Base-by-base conservation (phyloP, 2,329 filamentous ascomycete genomes). In the Ustilaginoidea virens region DNA sequence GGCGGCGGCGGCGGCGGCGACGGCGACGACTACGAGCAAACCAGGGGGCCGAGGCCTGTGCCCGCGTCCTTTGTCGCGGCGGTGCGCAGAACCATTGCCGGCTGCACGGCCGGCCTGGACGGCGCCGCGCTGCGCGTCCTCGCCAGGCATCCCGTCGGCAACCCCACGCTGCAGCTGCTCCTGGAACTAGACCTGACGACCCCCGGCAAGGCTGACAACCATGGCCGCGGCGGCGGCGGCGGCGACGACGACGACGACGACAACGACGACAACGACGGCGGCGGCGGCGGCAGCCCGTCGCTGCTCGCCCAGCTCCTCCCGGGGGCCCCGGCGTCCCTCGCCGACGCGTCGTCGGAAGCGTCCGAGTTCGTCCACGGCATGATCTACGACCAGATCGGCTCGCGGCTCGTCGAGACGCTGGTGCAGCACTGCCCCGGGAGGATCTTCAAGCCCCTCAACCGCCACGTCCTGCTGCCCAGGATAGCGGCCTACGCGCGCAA, bases 151-250 rank as follows among this genome's bases (percentile, higher is more conserved):
- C 82, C 81, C 4, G 80, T 87, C 1, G 90, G 85, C 27, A 94
- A 93, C 44, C 90, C 90, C 0, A 80, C 85, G 1, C 63, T 98
- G n/a, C 90, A 96, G 49, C 66, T 96, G 1, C 61, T 98, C 17
- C 60, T 98, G 4, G 81, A 86, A 46, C 62, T 98, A 11, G 90
- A 98, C 45, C 69, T 96, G 27, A 68, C 96, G 27, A 68, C 74
- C 0, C 62, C 80, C 34, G 78, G 79, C 39, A 69, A 80, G 23
- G 28, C 27, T 17, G 29, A 32, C 13, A 34, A 31, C 20, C 13
- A n/a, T 27, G 11, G n/a, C 19, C 8, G 27, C 8, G 17, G 7
- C n/a, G 36, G 57, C 69, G 5, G 69, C 48, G n/a, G 25, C 25
- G 5, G 29, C 30, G 14, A 11, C 17, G 11, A 13, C 23, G n/a